Evolutionary conservation across 768 basidiomycete genomes (phyloP), one percentile per base, ranked within the genome.

Genomic region (Tulasnella calospora): DNA sequence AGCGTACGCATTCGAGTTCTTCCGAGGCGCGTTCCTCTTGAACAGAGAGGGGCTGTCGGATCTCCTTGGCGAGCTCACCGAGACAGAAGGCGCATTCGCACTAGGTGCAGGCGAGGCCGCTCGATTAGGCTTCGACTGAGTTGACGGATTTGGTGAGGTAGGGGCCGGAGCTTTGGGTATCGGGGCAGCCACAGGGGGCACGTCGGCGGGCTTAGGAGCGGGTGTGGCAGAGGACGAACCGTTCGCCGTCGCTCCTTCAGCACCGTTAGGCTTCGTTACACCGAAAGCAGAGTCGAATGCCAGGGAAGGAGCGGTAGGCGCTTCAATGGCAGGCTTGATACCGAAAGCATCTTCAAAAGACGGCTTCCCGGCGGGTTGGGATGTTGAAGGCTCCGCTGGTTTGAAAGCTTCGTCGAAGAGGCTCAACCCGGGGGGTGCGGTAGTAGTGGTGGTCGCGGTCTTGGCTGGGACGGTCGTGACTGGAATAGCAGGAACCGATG

Each of bases 301-400:
- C 3, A 81, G 71, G 30, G 76, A 78, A 38, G 81, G 80, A 3
- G 80, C 9, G 6, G 78, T 73, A 33, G 82, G 67, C 19, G 73
- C 61, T 30, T 67, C 61, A 0, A 17, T 30, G 38, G 35, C 80
- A 70, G 36, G 69, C 33, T 81, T 76, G 1, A 83, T 76, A 72
- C 88, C 89, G 82, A 91, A 90, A 27, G 90, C 86, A 80, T 90
- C 89, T 78, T 91, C 90, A 79, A 91, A 91, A 10, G 88, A 86
- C 41, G 82, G 81, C 30, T 67, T 76, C 30, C 76, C 72, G 33
- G 78, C 76, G 71, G 82, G 75, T 38, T 73, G 74, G 46, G 76
- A 61, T n/a, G 77, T 40, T 19, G 80, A n/a, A 41, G 57, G n/a
- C 21, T 19, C 55, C 6, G 61, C 30, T 33, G 61, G 61, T 17